phyloP scores from a whole-genome alignment of 2,329 filamentous ascomycete species.

The Claviceps humidiphila region DNA sequence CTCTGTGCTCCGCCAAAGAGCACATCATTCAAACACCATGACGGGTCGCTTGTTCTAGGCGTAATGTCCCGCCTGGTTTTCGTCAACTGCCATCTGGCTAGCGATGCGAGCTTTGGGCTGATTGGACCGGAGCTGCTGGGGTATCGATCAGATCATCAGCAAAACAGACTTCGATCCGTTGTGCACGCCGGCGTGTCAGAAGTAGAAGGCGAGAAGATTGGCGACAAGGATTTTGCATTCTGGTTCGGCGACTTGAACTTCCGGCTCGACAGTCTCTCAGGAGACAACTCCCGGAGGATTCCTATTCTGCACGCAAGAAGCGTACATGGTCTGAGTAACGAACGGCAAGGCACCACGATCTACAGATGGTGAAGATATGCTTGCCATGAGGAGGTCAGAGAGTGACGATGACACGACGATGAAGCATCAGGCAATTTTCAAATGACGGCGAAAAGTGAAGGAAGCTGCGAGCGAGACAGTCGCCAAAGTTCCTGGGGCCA shows the following conservation, averaged over 20 bases:
- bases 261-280: conserved; percentile 73
- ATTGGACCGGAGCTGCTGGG: conserved; percentile 80
- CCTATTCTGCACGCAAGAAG: conserved; percentile 71
- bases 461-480: conserved; percentile 23
- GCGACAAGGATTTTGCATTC: conserved; percentile 85
- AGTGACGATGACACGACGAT: conserved; percentile 34
- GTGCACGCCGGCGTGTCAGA: conserved; percentile 49
- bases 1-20: conserved; percentile 19
- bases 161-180: conserved; percentile 71
- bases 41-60: conserved; percentile 69
- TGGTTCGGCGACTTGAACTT: conserved; percentile 98
- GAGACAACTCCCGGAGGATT: conserved; percentile 76
- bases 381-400: conserved; percentile 31
- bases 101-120: conserved; percentile 64
- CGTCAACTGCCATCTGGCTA: conserved; percentile 82
- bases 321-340: conserved; percentile 49
- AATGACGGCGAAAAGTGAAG: conserved; percentile 9
- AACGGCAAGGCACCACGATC: conserved; percentile 18
- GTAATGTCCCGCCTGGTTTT: conserved; percentile 85
- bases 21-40: conserved; percentile 56
- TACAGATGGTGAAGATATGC: conserved; percentile 35
- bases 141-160: conserved; percentile 62
- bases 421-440: conserved; percentile 16
- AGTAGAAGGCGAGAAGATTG: conserved; percentile 57
- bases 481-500: conserved; percentile 51